Conservation (phyloP, 2,329 filamentous ascomycete genomes). For the Aspergillus sp. region DNA sequence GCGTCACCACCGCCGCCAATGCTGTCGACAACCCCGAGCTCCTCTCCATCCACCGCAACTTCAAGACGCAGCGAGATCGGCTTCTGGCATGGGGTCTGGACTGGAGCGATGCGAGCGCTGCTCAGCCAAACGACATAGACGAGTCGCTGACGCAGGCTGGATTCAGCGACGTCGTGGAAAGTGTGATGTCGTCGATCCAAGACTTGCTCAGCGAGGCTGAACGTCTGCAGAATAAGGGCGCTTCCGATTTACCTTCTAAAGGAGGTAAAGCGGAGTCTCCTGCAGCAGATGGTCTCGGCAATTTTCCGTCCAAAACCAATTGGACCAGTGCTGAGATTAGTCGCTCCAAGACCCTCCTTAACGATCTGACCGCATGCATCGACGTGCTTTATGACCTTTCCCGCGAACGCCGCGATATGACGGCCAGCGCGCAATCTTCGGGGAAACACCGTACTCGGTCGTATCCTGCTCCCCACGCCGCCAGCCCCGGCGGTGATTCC, state of each 20-base stretch:
- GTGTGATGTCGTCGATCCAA: constrained; percentile 64
- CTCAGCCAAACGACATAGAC: constrained; percentile 60
- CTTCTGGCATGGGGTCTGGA: constrained; percentile 65
- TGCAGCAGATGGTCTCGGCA: constrained; percentile 31
- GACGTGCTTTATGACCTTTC: constrained; percentile 67
- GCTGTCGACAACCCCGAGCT: constrained; percentile 54
- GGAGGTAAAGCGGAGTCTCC: constrained; percentile 32
- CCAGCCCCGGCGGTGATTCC: constrained; percentile 18
- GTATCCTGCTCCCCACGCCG: constrained; percentile 28
- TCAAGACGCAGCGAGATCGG: constrained; percentile 63
- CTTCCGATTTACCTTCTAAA: constrained; percentile 39
- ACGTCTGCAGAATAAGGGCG: constrained; percentile 51
- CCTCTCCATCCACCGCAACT: constrained; percentile 58
- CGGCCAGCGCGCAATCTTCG: constrained; percentile 27
- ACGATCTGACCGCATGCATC: constrained; percentile 61
- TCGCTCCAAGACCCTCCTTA: constrained; percentile 58
- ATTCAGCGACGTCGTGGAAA: constrained; percentile 63
- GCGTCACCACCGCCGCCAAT: constrained; percentile 51
- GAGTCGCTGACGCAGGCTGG: constrained; percentile 62
- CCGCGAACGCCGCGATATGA: constrained; percentile 52
- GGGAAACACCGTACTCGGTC: constrained; percentile 22
- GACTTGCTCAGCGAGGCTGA: constrained; percentile 63
- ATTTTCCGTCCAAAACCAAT: constrained; percentile 37
- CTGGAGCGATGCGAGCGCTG: constrained; percentile 63
- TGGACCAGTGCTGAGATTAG: constrained; percentile 54